Conservation (phyloP, 1,284 basidiomycete species). For the Apiotrichum porosum region DNA sequence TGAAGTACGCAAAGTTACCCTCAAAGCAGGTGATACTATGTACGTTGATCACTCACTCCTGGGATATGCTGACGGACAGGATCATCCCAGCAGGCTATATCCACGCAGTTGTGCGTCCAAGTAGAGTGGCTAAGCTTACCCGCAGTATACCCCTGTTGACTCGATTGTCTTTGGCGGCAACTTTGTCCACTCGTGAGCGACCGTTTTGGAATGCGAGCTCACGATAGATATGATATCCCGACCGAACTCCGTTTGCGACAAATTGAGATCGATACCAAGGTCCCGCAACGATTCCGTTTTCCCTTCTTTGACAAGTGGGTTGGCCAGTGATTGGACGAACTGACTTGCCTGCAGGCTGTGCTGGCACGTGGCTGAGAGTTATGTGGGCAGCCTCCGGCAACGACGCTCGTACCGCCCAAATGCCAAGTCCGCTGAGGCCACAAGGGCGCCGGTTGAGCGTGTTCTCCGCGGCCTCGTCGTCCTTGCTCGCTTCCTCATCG, state of each 20-base stretch:
- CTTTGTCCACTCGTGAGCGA: constrained; percentile 91
- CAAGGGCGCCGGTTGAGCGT: constrained; percentile 46
- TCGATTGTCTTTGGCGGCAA: constrained; percentile 96
- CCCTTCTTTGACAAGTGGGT: constrained; percentile 74
- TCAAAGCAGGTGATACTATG: constrained; percentile 86
- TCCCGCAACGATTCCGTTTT: constrained; percentile 91
- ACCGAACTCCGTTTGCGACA: constrained; percentile 70
- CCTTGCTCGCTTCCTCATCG: constrained; percentile 72
- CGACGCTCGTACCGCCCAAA: constrained; percentile 55
- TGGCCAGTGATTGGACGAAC: background rate
- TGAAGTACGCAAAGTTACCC: constrained; percentile 76
- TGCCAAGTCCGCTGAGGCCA: background rate
- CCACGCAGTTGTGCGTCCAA: constrained; percentile 74
- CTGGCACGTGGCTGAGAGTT: constrained; percentile 82
- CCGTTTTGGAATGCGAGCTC: too few species aligned
- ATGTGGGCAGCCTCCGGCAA: constrained; percentile 64
- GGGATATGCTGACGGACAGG: constrained; percentile 32
- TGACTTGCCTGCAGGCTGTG: constrained; percentile 58
- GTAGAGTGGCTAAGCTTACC: constrained; percentile 2
- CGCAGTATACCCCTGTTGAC: constrained; percentile 79
- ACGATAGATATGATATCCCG: constrained; percentile 14
- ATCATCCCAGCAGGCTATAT: constrained; percentile 97
- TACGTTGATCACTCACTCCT: too few species aligned
- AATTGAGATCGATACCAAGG: constrained; percentile 87
- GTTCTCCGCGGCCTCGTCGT: constrained; percentile 66